Evolutionary conservation across 148 eudicot genomes (phyloP), one percentile per base, ranked within the genome.

Genomic region (Salicornia ramosissima): DNA sequence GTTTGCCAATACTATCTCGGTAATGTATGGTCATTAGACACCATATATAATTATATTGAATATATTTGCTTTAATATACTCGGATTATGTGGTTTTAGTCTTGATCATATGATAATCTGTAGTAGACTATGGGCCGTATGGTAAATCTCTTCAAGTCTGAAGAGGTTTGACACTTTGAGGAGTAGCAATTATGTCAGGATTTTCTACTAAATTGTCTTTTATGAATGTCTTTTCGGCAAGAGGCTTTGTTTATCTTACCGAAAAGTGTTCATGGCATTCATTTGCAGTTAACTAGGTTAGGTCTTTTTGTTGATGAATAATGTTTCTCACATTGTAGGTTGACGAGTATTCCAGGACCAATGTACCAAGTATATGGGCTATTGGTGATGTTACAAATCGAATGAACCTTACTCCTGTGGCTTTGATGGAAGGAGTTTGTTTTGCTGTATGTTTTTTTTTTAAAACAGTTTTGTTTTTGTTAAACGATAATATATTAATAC

Each of bases 401-500:
- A 83, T 94, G 89, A 94, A 90, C 83, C 94, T 94, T 80, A 94
- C 99, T 70, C 99, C 99, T 24, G 96, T 94, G 69, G 99, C 99
- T 56, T 84, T 94, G 62, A 88, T 90, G 97, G 99, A 94, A 82
- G 99, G 97, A 79, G 84, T 91, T 54, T 85, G 80, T 63, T 94
- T 94, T 78, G 91, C 99, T 15, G 99, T 94, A 87, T 66, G 90
- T 13, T 70, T 67, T 26, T 14, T 5, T 14, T 0, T 36, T 1
- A 21, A n/a, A 14, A 36, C 13, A 63, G 34, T 22, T 2, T 67
- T 49, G 15, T 10, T 52, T 47, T 25, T 46, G 0, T 25, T 10
- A 45, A 22, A 1, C 2, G 6, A 5, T 45, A 39, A 19, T n/a
- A n/a, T n/a, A n/a, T n/a, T n/a, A n/a, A n/a, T 34, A 42, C 19